Evolutionary conservation across 2,329 filamentous ascomycete species (phyloP), one percentile per base, ranked within the genome.

Genomic region (Alternaria incomplexa): DNA sequence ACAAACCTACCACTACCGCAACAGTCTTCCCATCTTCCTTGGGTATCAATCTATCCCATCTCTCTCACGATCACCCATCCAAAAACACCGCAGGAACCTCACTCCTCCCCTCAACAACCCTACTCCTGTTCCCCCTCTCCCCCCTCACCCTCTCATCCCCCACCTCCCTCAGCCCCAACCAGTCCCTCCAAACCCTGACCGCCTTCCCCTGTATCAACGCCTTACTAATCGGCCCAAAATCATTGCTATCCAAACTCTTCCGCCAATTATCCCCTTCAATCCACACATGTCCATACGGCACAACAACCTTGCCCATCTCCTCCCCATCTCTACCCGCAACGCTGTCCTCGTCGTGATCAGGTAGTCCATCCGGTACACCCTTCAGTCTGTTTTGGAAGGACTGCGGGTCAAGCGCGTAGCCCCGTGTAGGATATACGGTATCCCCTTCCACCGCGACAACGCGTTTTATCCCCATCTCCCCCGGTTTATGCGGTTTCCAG

Each of bases 241-340:
- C 89, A 80, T 97, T 97, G 80, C 93, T 97, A 81, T 99, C 96
- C 63, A 90, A 79, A 58, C 88, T 93, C 72, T 87, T 87, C 54
- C 87, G 85, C 71, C 88, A 87, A 72, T 91, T 93, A 77, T 99
- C 96, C 2, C 96, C 96, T 78, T 98, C 95, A 1, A 99, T 89
- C 96, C 96, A 99, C 26, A 98, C 86, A 82, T 98, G 94, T 17
- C 93, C 93, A 65, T 86, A 86, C 6, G 94, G 95, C 22, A 99
- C 87, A 65, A 86, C 85, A 48, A 91, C 77, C 61, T 68, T 77
- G 2, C 78, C 75, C 8, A 66, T 67, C 26, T 45, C 50, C 4
- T 36, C 47, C 43, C 32, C 36, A 23, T 69, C 63, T 9, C 56
- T 50, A n/a, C 45, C 66, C 28, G 36, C 64, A 15, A 71, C 59